These are phyloP conservation scores for Pythium sukuiense DNA, from an alignment of 352 stramenopile genomes.

Conservation along the genomic window DNA sequence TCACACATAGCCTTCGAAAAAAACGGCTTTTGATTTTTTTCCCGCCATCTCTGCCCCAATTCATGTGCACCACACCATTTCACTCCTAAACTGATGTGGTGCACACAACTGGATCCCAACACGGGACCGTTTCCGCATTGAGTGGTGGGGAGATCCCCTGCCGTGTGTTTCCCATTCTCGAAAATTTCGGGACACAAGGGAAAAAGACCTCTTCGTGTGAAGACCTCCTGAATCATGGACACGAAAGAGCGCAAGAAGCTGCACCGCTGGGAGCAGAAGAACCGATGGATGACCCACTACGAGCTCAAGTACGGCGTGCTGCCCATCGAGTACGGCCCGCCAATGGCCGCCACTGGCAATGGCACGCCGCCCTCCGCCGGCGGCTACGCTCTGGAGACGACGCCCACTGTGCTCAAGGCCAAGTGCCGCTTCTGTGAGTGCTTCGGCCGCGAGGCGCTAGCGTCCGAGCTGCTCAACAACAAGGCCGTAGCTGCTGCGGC, in stretches of 20 bases:
- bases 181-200: constrained; percentile 7
- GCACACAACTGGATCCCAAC: constrained; percentile 2
- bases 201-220: neutral
- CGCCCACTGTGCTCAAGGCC: constrained; percentile 43
- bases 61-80: constrained; percentile 12
- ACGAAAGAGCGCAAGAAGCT: constrained; percentile 55
- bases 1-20: neutral
- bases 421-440: constrained; percentile 65
- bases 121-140: constrained; percentile 14
- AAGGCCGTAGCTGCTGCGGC: constrained; percentile 22
- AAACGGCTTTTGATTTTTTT: neutral
- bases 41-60: neutral
- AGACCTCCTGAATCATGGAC: constrained; percentile 15
- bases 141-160: constrained; percentile 10
- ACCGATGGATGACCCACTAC: constrained; percentile 62
- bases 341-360: constrained; percentile 11
- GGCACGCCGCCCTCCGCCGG: neutral
- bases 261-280: constrained; percentile 65
- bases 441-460: constrained; percentile 42
- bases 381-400: neutral
- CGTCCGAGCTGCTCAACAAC: constrained; percentile 16
- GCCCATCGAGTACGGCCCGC: constrained; percentile 40
- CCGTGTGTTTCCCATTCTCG: neutral
- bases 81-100: neutral
- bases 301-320: constrained; percentile 62